Evolutionary conservation across 331 rosid genomes (phyloP).

Genomic region (Stylosanthes scabra): DNA sequence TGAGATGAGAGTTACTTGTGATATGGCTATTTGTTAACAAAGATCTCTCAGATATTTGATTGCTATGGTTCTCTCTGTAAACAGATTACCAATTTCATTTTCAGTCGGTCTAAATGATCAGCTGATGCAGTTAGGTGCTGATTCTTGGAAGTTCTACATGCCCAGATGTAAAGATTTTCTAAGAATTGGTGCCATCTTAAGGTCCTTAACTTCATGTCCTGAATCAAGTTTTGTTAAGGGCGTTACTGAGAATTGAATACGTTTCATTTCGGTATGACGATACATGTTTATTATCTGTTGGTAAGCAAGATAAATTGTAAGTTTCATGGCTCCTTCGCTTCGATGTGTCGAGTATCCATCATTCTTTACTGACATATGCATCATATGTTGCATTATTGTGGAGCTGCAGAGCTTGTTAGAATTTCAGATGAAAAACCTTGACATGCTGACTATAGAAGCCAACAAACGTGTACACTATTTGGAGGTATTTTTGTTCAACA

Average conservation of each 20-base stretch:
- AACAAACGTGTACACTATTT: neutral
- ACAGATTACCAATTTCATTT: neutral
- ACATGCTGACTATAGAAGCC: slow-evolving; percentile 17
- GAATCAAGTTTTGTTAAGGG: neutral
- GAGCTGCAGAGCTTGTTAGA: slow-evolving; percentile 7
- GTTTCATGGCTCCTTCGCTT: neutral
- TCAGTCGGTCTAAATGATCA: slow-evolving; percentile 6
- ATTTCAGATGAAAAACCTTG: slow-evolving; percentile 3
- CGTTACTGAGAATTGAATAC: neutral
- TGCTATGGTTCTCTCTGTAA: slow-evolving; percentile 1
- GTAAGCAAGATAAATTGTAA: slow-evolving; percentile 19
- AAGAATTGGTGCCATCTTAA: neutral
- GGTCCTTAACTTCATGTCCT: neutral
- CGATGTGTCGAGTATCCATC: neutral
- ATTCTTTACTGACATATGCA: neutral
- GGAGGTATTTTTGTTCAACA: slow-evolving; percentile 1
- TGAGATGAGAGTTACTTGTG: slow-evolving; percentile 21
- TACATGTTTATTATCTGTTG: neutral
- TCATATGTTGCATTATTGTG: slow-evolving; percentile 4
- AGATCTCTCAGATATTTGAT: slow-evolving; percentile 11
- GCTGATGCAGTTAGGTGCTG: slow-evolving; percentile 5
- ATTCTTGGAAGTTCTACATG: neutral
- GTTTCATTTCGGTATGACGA: neutral
- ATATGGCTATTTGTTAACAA: neutral
- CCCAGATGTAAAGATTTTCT: neutral